Percentiles rank a stretch among this genome's conserved stretches.
These are phyloP conservation scores for Cubamyces sp. DNA, from an alignment of 768 basidiomycete genomes.

Conservation along the genomic window DNA sequence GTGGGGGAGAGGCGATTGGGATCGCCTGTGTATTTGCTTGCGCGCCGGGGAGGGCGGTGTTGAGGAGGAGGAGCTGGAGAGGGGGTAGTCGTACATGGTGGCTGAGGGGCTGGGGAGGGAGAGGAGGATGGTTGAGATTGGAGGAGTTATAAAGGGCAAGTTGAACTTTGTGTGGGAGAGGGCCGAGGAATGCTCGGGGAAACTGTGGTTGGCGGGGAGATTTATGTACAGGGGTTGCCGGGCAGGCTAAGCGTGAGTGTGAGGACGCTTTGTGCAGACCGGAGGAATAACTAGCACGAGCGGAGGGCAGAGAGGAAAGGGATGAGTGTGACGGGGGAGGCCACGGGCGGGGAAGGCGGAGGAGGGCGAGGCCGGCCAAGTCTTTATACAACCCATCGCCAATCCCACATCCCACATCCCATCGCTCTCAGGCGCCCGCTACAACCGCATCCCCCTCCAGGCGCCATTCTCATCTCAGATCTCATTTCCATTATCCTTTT, in stretches of 20 bases:
- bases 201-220: constrained; percentile 7
- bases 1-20: constrained; percentile 32
- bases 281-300: not conserved
- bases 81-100: constrained; percentile 32
- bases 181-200: constrained; percentile 19
- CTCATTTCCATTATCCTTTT: constrained; percentile 6
- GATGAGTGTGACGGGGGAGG: constrained; percentile 16
- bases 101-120: constrained; percentile 10
- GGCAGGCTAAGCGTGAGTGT: constrained; percentile 1
- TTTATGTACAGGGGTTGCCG: constrained; percentile 9
- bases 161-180: constrained; percentile 15
- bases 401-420: constrained; percentile 2
- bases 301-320: not conserved
- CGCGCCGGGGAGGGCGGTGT: constrained; percentile 20
- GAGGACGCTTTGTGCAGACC: constrained; percentile 12
- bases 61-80: constrained; percentile 20
- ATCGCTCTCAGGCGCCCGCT: constrained; percentile 11
- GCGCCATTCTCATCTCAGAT: no score
- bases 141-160: constrained; percentile 12
- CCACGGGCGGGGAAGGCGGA: constrained; percentile 23
- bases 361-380: constrained; percentile 14
- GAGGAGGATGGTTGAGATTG: constrained; percentile 8
- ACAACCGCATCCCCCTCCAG: no score
- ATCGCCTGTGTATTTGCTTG: constrained; percentile 25
- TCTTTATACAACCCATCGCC: constrained; percentile 13